These are phyloP conservation scores for Tetrahymena malaccensis DNA, from an alignment of 73 alveolate species.

Conservation along the genomic window DNA sequence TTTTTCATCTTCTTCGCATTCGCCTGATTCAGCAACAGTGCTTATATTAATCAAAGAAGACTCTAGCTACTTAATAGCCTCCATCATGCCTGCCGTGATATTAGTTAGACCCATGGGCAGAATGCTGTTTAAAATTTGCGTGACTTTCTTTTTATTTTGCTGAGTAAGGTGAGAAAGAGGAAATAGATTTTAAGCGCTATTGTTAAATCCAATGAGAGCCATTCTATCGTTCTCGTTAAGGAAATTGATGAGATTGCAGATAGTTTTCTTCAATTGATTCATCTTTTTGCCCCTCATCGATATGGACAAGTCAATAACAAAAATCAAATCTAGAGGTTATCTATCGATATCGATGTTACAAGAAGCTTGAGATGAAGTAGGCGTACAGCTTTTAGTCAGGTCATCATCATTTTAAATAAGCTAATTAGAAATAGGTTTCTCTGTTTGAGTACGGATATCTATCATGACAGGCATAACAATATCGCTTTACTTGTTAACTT, in stretches of 20 bases:
- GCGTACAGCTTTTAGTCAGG: not conserved
- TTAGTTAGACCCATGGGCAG: not conserved
- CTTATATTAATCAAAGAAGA: not conserved
- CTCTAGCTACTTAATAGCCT: not conserved
- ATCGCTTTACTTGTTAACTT: not conserved
- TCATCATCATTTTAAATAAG: not conserved
- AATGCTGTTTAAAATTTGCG: not conserved
- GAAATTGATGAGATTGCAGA: not conserved
- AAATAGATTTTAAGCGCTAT: not conserved
- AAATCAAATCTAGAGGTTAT: not conserved
- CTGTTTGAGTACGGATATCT: not conserved
- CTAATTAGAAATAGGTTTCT: not conserved
- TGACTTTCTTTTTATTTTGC: not conserved
- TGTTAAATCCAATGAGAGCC: not conserved
- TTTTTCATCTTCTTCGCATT: not conserved
- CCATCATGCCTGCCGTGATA: not conserved
- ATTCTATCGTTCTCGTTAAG: not conserved
- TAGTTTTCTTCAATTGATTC: not conserved
- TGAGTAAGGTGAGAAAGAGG: not conserved
- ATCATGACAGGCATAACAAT: not conserved
- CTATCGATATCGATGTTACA: not conserved
- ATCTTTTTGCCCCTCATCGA: not conserved
- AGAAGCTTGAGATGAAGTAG: not conserved
- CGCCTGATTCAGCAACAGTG: not conserved
- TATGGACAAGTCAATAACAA: not conserved